Evolutionary conservation across 768 basidiomycete genomes (phyloP), one percentile per base, ranked within the genome.

Genomic region (Tylopilus sp.): DNA sequence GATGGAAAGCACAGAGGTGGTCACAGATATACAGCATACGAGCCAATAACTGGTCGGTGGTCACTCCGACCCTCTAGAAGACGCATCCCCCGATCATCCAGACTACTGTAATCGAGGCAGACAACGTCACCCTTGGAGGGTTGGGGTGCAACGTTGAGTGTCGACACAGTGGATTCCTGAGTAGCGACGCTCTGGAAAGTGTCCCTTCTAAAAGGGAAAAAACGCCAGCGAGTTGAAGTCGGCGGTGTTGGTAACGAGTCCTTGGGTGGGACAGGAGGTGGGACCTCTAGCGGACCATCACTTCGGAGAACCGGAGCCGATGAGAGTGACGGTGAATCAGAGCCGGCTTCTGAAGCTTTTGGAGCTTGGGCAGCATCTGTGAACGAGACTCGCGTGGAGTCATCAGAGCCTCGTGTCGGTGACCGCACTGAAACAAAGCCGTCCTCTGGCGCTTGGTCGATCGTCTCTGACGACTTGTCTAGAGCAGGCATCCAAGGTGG

Each of bases 1-100:
- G 15, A 42, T 18, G 51, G 21, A n/a, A 36, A 39, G 38, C 44
- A 61, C 47, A 21, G 44, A 21, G 26, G 39, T 42, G 18, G 44
- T 71, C 62, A 85, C 28, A 88, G 57, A 69, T 86, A 89, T 45
- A 88, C 73, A 38, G 80, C 80, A 62, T 88, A 92, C 21, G 80
- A 79, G 49, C 88, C 88, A 53, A 90, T 81, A n/a, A 93, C 90
- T 0, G 91, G 91, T 33, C 91, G 72, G 63, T 94, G 91, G 66
- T 94, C 91, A 57, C 86, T 88, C 39, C 85, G 77, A 15, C 87
- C 91, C 65, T 88, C 85, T 48, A 95, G 66, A 50, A 78, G 74
- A 36, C 81, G 76, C 86, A 95, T 92, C 7, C 73, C 80, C 26
- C 75, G 73, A 63, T 95, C 89, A 55, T 87, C 82, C 18, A 93